phyloP scores from a whole-genome alignment of 495 filamentous ascomycete species.

The Xylaria longipes region DNA sequence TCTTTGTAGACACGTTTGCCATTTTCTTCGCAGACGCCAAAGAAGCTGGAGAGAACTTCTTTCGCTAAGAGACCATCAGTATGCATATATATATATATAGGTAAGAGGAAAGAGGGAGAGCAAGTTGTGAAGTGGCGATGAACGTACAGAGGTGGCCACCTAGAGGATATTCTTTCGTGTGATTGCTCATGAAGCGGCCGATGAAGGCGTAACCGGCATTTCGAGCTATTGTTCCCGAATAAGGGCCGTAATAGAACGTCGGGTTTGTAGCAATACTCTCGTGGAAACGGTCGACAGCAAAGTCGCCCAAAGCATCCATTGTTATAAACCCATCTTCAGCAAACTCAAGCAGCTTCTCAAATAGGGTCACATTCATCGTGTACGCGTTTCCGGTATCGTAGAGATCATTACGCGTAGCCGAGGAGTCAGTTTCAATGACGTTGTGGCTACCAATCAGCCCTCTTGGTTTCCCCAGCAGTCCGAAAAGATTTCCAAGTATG shows the following conservation, averaged over 20 bases:
- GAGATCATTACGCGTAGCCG: slow-evolving; percentile 60
- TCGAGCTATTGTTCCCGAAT: slow-evolving; percentile 53
- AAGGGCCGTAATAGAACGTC: slow-evolving; percentile 60
- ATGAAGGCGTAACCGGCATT: slow-evolving; percentile 56
- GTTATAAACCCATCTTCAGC: slow-evolving; percentile 43
- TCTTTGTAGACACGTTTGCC: slow-evolving; percentile 50
- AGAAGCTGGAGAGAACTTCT: slow-evolving; percentile 55
- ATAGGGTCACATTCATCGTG: slow-evolving; percentile 52
- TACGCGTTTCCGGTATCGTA: slow-evolving; percentile 54
- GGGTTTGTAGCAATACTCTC: slow-evolving; percentile 59
- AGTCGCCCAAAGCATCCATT: slow-evolving; percentile 47
- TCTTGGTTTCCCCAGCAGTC: slow-evolving; percentile 33
- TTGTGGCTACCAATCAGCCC: slow-evolving; percentile 61
- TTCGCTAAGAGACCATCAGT: slow-evolving; percentile 35
- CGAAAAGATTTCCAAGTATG: slow-evolving; percentile 28
- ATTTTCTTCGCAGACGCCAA: slow-evolving; percentile 46
- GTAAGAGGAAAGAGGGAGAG: neutral
- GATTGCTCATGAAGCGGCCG: slow-evolving; percentile 54
- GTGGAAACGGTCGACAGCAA: slow-evolving; percentile 49
- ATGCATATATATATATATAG: neutral
- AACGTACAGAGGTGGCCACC: slow-evolving; percentile 46
- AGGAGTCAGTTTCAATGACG: slow-evolving; percentile 63
- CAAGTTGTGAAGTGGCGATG: neutral
- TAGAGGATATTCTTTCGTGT: slow-evolving; percentile 53
- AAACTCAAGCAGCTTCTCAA: slow-evolving; percentile 29